These are phyloP conservation scores for Heliosperma pusillum DNA, from an alignment of 148 eudicot species.

Conservation along the genomic window DNA sequence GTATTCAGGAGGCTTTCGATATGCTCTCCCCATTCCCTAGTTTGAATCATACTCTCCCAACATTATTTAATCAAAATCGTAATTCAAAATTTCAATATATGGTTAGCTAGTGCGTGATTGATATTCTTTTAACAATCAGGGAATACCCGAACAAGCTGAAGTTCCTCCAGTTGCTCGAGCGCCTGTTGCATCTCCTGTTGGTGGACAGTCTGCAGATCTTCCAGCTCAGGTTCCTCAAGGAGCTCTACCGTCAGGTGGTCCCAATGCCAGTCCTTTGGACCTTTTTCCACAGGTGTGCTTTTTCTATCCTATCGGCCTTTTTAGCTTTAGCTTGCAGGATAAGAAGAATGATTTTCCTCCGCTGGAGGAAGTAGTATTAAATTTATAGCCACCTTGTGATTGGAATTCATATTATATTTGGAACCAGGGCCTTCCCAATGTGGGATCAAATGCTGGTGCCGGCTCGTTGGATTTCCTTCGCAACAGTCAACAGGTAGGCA, in stretches of 20 bases:
- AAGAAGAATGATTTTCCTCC: not conserved
- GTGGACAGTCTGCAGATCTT: conserved; percentile 45
- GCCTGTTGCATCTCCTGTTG: conserved; percentile 34
- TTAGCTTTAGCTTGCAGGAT: not conserved
- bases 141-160: conserved; percentile 77
- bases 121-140: conserved; percentile 37
- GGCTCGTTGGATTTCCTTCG: conserved; percentile 83
- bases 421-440: conserved; percentile 68
- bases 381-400: not conserved
- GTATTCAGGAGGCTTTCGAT: not conserved
- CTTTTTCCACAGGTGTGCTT: conserved; percentile 79
- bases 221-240: conserved; percentile 55
- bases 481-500: conserved; percentile 66
- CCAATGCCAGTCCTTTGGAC: conserved; percentile 79
- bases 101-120: not conserved
- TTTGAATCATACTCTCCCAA: not conserved
- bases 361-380: not conserved
- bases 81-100: not conserved
- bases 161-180: conserved; percentile 55
- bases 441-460: conserved; percentile 72
- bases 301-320: not conserved
- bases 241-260: conserved; percentile 59
- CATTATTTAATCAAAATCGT: not conserved
- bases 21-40: not conserved
- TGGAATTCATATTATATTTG: conserved; percentile 5